Base-by-base conservation (phyloP, 768 basidiomycete species). In the Macrolepiota albuminosa region DNA sequence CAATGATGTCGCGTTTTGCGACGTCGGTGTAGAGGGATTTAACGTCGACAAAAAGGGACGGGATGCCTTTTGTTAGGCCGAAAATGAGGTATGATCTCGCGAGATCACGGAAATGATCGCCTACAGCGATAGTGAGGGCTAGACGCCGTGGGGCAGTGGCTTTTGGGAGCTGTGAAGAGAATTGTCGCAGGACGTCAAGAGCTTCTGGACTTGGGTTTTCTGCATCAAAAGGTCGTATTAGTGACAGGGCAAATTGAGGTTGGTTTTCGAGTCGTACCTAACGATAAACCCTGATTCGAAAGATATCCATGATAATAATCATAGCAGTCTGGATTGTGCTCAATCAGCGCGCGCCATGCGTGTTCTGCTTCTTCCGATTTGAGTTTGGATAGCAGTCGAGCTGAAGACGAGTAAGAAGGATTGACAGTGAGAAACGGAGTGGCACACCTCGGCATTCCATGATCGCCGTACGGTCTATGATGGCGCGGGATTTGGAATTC, bases 31-130 rank as follows among this genome's bases (percentile, higher is more conserved):
- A 98, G 1, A 98, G 81, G 0, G 86, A 78, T 70, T 98, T 98
- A 70, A 98, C 68, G 72, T 98, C 95, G 18, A 89, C 85, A 68
- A 98, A 99, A 2, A 98, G 77, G 2, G 94, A 97, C 2, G 97
- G 97, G 42, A 98, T 80, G 63, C 95, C 96, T 68, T 91, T 93
- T 45, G 78, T 80, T 13, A 99, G 77, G 9, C 84, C 89, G 4
- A 79, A 76, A 6, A 80, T 67, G 50, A 98, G 73, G 71, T 98
- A 98, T 4, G 80, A 73, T 58, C 79, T 77, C 6, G 83, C 83
- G 11, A 89, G 77, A 34, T 77, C 72, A 55, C 76, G 81, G 76
- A 98, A 98, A 24, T 81, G 75, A 21, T 88, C 85, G 24, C 84
- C 89, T 16, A 79, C 68, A 0, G 90, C 81, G 53, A 94, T 75